phyloP scores from a whole-genome alignment of 1,284 basidiomycete genomes.

The Moniliophthora roreri region DNA sequence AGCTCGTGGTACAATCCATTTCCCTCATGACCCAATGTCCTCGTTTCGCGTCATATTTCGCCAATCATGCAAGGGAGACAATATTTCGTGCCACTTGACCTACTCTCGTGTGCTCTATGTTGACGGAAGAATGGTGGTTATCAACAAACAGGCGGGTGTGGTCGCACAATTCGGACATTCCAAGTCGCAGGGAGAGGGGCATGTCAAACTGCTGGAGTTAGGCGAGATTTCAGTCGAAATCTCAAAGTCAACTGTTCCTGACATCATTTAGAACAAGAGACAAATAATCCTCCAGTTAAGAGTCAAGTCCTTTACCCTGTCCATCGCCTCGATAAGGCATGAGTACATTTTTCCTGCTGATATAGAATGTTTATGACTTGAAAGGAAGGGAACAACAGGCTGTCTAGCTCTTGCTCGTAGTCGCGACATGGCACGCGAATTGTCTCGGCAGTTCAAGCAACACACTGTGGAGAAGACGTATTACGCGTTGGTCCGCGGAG shows the following conservation, averaged over 20 bases:
- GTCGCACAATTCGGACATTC: neutral
- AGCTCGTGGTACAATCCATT: no score
- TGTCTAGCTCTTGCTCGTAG: conserved; percentile 56
- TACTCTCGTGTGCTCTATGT: neutral
- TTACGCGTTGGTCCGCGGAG: conserved; percentile 63
- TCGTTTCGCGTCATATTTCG: neutral
- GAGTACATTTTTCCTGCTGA: conserved; percentile 1
- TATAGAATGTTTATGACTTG: neutral
- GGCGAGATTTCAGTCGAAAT: neutral
- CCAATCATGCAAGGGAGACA: neutral
- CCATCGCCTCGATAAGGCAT: conserved; percentile 70
- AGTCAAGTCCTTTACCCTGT: conserved; percentile 42
- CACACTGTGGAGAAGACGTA: conserved; percentile 58
- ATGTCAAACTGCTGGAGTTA: neutral
- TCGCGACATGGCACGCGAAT: conserved; percentile 38
- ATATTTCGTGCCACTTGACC: neutral
- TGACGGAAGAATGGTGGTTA: conserved; percentile 1
- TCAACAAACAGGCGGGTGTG: neutral
- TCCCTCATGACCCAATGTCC: neutral
- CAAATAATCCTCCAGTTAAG: conserved; percentile 31
- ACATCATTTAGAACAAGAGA: conserved; percentile 36
- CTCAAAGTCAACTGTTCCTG: neutral
- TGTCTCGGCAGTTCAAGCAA: conserved; percentile 54
- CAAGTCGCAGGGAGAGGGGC: conserved; percentile 7
- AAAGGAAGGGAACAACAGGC: conserved; percentile 70